Evolutionary conservation across 192 early-diverging fungal species (phyloP).

Genomic region (Spinellus fusiger): DNA sequence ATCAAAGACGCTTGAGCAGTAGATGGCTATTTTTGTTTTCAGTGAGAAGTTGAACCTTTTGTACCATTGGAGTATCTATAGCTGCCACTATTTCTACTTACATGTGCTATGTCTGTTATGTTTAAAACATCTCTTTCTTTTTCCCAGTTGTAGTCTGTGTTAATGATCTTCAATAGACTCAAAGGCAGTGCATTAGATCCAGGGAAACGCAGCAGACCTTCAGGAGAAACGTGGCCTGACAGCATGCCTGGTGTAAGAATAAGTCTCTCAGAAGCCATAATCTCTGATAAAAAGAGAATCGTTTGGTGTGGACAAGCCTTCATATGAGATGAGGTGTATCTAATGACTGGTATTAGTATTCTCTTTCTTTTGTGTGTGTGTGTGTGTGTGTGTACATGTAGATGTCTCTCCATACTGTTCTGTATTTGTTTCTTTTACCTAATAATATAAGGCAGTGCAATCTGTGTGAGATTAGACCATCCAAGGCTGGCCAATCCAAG

Average conservation of each 20-base stretch:
- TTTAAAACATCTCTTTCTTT: constrained; percentile 37
- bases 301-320: constrained; percentile 29
- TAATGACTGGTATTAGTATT: constrained; percentile 3
- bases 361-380: not conserved
- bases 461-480: constrained; percentile 68
- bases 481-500: constrained; percentile 56
- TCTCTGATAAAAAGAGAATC: constrained; percentile 41
- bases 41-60: not conserved
- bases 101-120: constrained; percentile 26
- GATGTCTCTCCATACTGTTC: not conserved
- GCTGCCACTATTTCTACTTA: constrained; percentile 10
- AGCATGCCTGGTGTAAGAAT: constrained; percentile 34
- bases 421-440: constrained; percentile 15
- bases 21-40: not conserved
- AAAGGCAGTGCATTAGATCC: constrained; percentile 21
- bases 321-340: constrained; percentile 39
- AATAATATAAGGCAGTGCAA: constrained; percentile 68
- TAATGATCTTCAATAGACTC: constrained; percentile 34
- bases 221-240: constrained; percentile 38
- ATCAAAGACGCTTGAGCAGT: constrained; percentile 23
- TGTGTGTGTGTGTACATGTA: not conserved
- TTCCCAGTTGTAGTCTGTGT: constrained; percentile 41
- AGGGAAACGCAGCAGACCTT: constrained; percentile 46
- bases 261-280: constrained; percentile 35
- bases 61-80: not conserved